Conservation (phyloP, 257 asterid genomes). For the Forsythia viridissima region DNA sequence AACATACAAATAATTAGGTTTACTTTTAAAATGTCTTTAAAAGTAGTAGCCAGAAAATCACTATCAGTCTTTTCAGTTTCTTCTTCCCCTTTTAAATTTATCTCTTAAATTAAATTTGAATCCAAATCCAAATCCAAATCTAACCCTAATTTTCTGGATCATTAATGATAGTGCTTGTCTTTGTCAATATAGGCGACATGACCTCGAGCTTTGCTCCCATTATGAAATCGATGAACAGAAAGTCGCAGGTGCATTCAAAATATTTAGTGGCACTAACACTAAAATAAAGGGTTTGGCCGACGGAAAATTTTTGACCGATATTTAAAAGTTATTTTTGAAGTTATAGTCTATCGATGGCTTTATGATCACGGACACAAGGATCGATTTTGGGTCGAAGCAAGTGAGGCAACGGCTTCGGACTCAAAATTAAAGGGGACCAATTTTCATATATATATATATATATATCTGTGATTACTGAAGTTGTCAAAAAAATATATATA, state of each 20-base stretch:
- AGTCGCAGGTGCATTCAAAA: neutral
- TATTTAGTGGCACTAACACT: neutral
- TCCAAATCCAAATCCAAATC: constrained; percentile 2
- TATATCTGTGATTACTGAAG: no score
- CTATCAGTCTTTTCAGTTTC: constrained; percentile 20
- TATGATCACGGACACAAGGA: no score
- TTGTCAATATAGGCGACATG: constrained; percentile 25
- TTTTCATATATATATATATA: no score
- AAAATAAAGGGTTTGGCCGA: no score
- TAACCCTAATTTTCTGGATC: constrained; percentile 38
- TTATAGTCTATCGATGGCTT: no score
- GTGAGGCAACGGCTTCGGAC: no score
- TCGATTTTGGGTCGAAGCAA: no score
- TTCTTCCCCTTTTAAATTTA: neutral
- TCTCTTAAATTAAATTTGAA: neutral
- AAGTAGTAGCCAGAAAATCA: constrained; percentile 10
- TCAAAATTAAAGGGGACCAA: no score
- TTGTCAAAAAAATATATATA: no score
- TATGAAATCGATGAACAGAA: constrained; percentile 23
- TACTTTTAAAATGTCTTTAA: neutral
- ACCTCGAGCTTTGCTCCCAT: constrained; percentile 83
- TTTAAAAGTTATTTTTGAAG: no score
- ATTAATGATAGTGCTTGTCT: constrained; percentile 32
- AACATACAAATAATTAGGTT: neutral
- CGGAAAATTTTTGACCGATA: no score